Percentiles rank a stretch among this genome's conserved stretches.
Conservation (phyloP, 2,329 filamentous ascomycete genomes). For the Colletotrichum costaricense region DNA sequence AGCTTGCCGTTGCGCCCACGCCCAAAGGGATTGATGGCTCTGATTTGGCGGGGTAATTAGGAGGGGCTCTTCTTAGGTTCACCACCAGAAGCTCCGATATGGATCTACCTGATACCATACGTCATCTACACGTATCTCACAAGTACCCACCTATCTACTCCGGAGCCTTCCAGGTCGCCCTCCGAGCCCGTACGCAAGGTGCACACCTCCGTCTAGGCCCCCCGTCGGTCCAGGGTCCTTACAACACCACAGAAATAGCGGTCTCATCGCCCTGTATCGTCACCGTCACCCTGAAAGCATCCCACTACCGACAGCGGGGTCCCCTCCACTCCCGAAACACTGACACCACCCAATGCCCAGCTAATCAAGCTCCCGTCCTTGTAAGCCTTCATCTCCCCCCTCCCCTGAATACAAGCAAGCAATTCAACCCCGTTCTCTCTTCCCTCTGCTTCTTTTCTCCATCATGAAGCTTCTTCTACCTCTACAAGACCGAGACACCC, state of each 20-base stretch:
- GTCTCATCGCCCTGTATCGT: constrained; percentile 27
- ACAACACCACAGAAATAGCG: constrained; percentile 6
- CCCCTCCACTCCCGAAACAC: constrained; percentile 35
- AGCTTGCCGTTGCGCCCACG: constrained; percentile 13
- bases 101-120: background rate
- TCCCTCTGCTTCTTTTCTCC: background rate
- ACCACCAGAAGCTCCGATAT: background rate
- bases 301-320: constrained; percentile 32
- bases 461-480: constrained; percentile 17
- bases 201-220: background rate
- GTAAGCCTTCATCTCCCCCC: constrained; percentile 32
- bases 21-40: constrained; percentile 10
- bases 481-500: constrained; percentile 5
- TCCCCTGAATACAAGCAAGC: constrained; percentile 18
- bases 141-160: constrained; percentile 16
- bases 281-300: constrained; percentile 5
- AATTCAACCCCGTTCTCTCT: constrained; percentile 8
- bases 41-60: constrained; percentile 34
- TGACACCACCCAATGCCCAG: constrained; percentile 22
- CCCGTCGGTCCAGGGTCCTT: constrained; percentile 12
- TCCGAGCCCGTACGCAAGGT: background rate
- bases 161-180: background rate
- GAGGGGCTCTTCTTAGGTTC: background rate
- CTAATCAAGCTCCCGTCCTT: constrained; percentile 33
- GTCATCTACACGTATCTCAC: background rate